Evolutionary conservation across 2,329 filamentous ascomycete species (phyloP), one percentile per base, ranked within the genome.

Genomic region (Polytolypa hystricis): DNA sequence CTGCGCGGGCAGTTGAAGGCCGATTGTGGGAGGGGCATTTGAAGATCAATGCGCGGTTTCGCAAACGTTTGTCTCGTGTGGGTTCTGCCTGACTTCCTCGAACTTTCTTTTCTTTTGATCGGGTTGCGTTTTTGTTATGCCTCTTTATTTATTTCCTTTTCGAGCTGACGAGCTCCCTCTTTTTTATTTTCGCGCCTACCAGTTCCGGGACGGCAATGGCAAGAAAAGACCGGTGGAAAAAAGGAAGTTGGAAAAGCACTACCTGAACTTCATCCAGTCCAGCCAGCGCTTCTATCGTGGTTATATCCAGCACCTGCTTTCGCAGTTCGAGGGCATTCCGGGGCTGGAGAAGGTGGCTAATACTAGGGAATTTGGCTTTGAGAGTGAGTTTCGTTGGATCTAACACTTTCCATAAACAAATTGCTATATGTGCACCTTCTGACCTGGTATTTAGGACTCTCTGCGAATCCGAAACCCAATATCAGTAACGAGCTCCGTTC

Each of bases 281-380:
- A 82, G 85, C 46, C 84, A 91, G 59, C 77, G 77, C 50, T 95
- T 93, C 58, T 96, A 96, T 67, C 77, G 82, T 51, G 79, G 77
- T 46, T 91, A 84, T 52, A 81, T 95, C 37, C 78, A 89, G 57
- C 76, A 79, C 39, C 68, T 95, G 16, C 78, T 81, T 36, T 67
- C 66, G 12, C 66, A 69, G 41, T 77, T 70, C 45, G 65, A 68
- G 23, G 70, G 68, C 26, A 67, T 79, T 27, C 58, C 67, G 4
- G 73, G 78, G 49, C 57, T 81, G 48, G 65, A 73, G 47, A 67
- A 68, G 39, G 66, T 79, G 37, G 73, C 75, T 20, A 51, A 56
- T 12, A 20, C 18, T 10, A 51, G 49, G 41, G 65, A 65, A 40
- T 67, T 70, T 53, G 63, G 59, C 38, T 59, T 67, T 46, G 60